These are phyloP conservation scores for Domatiomyces catenatus DNA, from an alignment of 2,329 filamentous ascomycete genomes.

Conservation along the genomic window DNA sequence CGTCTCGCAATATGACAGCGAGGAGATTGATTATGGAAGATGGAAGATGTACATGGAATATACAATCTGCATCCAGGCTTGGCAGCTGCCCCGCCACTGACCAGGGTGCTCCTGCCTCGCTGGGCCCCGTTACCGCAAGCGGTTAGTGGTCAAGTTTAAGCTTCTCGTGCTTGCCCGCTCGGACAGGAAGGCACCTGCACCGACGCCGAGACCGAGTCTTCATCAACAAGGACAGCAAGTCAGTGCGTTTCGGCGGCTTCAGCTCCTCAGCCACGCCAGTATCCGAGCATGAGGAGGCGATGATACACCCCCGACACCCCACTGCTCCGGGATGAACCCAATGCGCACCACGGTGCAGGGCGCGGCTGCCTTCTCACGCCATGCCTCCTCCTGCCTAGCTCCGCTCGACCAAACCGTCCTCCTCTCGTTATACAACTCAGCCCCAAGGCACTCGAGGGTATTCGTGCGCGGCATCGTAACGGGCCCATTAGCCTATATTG, in stretches of 20 bases:
- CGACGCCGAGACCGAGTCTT: background rate
- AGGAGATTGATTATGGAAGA: background rate
- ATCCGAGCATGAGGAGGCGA: conserved; percentile 7
- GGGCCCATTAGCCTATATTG: background rate
- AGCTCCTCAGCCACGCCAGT: background rate
- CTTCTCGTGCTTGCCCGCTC: no score
- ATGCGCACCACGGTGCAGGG: conserved; percentile 30
- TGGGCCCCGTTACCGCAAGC: no score
- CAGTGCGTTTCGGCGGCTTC: background rate
- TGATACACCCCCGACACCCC: conserved; percentile 1
- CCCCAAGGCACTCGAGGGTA: conserved; percentile 17
- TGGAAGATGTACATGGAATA: background rate
- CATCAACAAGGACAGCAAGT: background rate
- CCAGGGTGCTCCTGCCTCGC: background rate
- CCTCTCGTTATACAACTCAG: conserved; percentile 15
- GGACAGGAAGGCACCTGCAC: background rate
- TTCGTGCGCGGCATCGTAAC: background rate
- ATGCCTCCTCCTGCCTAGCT: conserved; percentile 7
- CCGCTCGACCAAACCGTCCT: conserved; percentile 16
- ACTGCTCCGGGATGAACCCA: conserved; percentile 17
- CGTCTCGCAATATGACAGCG: no score
- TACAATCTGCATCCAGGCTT: background rate
- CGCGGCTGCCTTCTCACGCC: conserved; percentile 14
- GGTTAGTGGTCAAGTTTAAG: no score
- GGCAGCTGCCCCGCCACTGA: background rate